Evolutionary conservation across 2,329 filamentous ascomycete species (phyloP).

Genomic region (Penicillium sclerotigenum): DNA sequence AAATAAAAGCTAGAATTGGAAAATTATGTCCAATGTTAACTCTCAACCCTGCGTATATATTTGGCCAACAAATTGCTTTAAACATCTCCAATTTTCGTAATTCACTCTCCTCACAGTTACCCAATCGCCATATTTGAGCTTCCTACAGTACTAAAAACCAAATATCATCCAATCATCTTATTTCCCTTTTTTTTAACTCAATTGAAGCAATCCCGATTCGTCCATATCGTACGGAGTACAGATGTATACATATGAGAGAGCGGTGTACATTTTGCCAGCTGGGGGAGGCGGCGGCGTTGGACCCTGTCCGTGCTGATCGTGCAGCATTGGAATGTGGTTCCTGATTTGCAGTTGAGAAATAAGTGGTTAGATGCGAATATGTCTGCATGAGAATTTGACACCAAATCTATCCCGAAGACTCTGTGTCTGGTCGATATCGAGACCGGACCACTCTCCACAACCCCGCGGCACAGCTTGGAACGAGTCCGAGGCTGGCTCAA

Average conservation of each 20-base stretch:
- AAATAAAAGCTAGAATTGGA: neutral
- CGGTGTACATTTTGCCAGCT: slow-evolving; percentile 9
- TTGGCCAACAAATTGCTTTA: neutral
- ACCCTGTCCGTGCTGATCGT: slow-evolving; percentile 7
- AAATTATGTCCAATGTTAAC: neutral
- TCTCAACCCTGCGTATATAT: neutral
- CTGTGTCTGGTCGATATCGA: neutral
- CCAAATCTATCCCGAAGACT: neutral
- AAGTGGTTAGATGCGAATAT: neutral
- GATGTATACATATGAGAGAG: neutral
- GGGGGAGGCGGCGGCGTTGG: slow-evolving; percentile 4
- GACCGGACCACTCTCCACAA: neutral
- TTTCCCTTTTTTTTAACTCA: neutral
- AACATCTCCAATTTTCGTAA: neutral
- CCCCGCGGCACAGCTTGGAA: slow-evolving; percentile 2
- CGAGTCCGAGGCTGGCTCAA: neutral
- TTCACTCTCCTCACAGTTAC: neutral
- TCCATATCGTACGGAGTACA: neutral
- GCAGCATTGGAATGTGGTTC: slow-evolving; percentile 3
- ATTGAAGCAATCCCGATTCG: neutral
- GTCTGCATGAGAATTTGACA: neutral
- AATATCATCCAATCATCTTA: neutral
- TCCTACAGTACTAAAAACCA: too few species aligned
- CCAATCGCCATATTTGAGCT: neutral
- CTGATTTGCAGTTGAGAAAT: neutral